phyloP scores from a whole-genome alignment of 2,329 filamentous ascomycete species.

The Plenodomus biglobosus region DNA sequence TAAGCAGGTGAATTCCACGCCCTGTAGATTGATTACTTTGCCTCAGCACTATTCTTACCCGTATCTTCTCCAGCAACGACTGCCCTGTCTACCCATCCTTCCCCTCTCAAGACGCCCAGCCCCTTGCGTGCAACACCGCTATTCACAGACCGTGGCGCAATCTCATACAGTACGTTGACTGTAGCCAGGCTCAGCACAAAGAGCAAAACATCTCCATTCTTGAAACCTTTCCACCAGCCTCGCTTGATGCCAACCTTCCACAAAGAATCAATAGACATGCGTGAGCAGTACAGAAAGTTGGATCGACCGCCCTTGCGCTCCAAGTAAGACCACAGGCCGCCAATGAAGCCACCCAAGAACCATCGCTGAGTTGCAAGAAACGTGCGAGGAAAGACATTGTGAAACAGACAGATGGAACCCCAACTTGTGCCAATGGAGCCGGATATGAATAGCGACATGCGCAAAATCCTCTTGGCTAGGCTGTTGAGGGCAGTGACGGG shows the following conservation, averaged over 20 bases:
- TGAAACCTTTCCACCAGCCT: conserved; percentile 81
- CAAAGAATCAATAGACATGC: conserved; percentile 76
- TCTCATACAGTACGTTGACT: conserved; percentile 76
- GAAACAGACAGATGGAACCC: conserved; percentile 88
- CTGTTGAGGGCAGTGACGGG: conserved; percentile 68
- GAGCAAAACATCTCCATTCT: conserved; percentile 79
- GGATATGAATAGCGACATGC: conserved; percentile 75
- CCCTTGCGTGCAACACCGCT: conserved; percentile 70
- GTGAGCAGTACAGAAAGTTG: conserved; percentile 76
- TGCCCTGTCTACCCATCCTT: conserved; percentile 70
- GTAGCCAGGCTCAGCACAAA: conserved; percentile 79
- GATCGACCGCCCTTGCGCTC: conserved; percentile 61
- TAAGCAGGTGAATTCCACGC: too few relatives aligned
- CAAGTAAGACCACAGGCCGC: conserved; percentile 81
- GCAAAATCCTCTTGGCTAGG: conserved; percentile 69
- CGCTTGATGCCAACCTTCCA: conserved; percentile 96
- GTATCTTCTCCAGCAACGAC: conserved; percentile 12
- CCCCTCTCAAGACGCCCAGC: conserved; percentile 71
- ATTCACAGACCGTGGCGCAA: conserved; percentile 66
- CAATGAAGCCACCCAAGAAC: conserved; percentile 84
- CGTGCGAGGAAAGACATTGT: conserved; percentile 71
- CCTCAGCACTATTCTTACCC: conserved; percentile 9
- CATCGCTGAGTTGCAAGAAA: conserved; percentile 81
- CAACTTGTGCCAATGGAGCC: conserved; percentile 84
- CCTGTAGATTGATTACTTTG: background rate